Base-by-base conservation (phyloP, 768 basidiomycete genomes). In the Pluteus cervinus region DNA sequence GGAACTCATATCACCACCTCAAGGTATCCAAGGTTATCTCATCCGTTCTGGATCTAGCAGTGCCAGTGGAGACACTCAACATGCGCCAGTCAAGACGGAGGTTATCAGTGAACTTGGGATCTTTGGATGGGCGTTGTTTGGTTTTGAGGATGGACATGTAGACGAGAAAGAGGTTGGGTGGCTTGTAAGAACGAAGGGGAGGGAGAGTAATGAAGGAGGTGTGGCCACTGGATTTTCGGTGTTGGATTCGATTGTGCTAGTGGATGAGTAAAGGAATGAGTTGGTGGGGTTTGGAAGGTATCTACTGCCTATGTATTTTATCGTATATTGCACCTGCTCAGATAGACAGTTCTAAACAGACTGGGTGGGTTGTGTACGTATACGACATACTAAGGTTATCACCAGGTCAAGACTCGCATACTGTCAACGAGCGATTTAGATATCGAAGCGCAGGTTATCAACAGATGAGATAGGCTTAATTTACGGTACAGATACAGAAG, bases 81-180 rank as follows among this genome's bases (percentile, higher is more conserved):
- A 60, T 3, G 63, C 66, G 14, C n/a, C n/a, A n/a, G 69, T 76
- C 23, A 72, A 71, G 43, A 62, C 73, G 1, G 83, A 89, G 31
- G 83, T 90, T 7, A 75, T 94, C 36, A 86, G 81, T 52, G 94
- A 98, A 60, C 61, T 99, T 41, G 94, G 94, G 0, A 80, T 96
- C 6, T 99, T 88, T 55, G 92, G 94, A 1, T 88, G 86, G 71
- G 76, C 79, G 2, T 55, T 97, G 44, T 93, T 96, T 52, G 78
- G 79, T 14, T 54, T 51, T 12, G 36, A 43, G 52, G 58, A 54
- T 7, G 61, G 60, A 4, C 52, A 61, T 20, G 53, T 76, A 29
- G 61, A 69, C 37, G 83, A 90, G 54, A 69, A 72, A 45, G 75
- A 79, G 41, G 81, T 71, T 1, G 92, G 92, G 12, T 91, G 87